phyloP scores from a whole-genome alignment of 2,329 filamentous ascomycete genomes.

The Fusarium miscanthi region DNA sequence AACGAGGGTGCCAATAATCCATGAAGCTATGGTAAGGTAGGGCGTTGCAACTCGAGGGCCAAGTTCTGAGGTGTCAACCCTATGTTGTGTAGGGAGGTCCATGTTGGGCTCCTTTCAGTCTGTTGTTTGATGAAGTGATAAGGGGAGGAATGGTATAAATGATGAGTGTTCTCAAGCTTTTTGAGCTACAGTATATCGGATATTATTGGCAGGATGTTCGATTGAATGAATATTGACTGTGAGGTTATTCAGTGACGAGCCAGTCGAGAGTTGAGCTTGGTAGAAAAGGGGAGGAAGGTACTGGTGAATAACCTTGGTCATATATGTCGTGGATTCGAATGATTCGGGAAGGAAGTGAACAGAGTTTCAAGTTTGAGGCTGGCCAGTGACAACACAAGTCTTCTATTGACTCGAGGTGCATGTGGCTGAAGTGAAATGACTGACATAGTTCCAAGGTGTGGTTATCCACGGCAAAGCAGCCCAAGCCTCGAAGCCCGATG shows the following conservation, averaged over 20 bases:
- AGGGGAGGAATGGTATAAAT: neutral
- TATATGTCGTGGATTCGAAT: neutral
- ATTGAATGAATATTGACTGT: neutral
- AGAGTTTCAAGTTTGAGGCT: neutral
- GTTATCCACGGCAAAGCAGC: neutral
- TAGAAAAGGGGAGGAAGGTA: neutral
- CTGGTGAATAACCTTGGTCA: neutral
- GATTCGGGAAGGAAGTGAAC: neutral
- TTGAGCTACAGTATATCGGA: neutral
- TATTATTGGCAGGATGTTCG: neutral
- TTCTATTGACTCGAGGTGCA: neutral
- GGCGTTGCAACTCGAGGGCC: neutral
- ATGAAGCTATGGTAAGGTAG: neutral
- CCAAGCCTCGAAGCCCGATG: neutral
- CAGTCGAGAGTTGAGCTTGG: neutral
- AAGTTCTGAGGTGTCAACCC: neutral
- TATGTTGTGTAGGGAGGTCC: neutral
- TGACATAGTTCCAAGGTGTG: neutral
- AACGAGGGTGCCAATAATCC: neutral
- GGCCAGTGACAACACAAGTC: neutral
- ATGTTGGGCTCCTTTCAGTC: neutral
- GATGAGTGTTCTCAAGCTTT: neutral
- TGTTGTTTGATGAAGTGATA: neutral
- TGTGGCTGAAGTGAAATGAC: neutral
- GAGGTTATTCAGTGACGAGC: neutral